Conservation (phyloP, 2,329 filamentous ascomycete genomes). For the Stromatinia cepivora region DNA sequence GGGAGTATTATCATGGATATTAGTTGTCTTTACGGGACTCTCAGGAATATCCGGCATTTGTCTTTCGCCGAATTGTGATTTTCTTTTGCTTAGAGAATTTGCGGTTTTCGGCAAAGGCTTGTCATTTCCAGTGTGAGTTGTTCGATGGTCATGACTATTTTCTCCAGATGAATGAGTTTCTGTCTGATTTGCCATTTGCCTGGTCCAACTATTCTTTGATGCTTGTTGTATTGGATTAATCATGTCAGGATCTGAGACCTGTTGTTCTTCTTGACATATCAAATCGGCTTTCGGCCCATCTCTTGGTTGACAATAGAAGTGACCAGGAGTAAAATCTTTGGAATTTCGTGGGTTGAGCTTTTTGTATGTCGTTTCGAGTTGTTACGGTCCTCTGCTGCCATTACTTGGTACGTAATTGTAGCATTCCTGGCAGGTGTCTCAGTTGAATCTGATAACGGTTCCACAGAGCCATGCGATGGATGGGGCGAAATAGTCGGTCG, state of each 20-base stretch:
- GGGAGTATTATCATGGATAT: too few relatives aligned
- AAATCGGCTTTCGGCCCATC: neutral
- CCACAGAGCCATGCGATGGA: neutral
- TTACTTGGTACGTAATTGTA: neutral
- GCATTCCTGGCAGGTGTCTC: neutral
- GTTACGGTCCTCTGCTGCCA: constrained; percentile 8
- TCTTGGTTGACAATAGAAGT: neutral
- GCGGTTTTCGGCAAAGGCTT: neutral
- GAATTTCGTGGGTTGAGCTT: constrained; percentile 9
- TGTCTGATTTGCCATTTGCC: neutral
- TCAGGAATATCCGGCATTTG: constrained; percentile 16
- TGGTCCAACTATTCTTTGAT: neutral
- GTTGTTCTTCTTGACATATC: neutral
- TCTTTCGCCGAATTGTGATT: constrained; percentile 10
- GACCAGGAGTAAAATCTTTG: constrained; percentile 2
- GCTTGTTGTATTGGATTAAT: neutral
- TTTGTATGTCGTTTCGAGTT: neutral
- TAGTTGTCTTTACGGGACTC: neutral
- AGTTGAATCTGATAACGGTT: neutral
- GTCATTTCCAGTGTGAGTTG: neutral
- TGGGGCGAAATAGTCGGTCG: neutral
- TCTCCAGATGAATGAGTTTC: neutral
- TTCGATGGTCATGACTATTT: neutral
- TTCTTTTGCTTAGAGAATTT: neutral
- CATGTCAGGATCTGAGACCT: neutral